These are phyloP conservation scores for Aspergillus eucalypticola DNA, from an alignment of 2,329 filamentous ascomycete species.

Conservation along the genomic window DNA sequence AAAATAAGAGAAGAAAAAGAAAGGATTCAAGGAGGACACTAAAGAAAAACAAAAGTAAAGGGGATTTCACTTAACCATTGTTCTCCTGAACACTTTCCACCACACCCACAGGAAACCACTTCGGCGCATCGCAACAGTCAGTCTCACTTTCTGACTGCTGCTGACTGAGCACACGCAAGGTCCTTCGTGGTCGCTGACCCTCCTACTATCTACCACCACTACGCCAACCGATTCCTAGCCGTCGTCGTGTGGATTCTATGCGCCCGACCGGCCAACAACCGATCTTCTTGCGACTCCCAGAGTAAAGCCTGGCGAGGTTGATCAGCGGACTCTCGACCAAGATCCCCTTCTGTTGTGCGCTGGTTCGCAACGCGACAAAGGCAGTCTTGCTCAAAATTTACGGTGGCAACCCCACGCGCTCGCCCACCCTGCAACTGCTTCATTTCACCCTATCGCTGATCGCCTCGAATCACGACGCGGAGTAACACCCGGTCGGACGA, in stretches of 20 bases:
- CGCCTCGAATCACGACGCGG: background rate
- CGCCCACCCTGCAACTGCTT: background rate
- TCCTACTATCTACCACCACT: conserved; percentile 3
- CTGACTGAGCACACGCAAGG: background rate
- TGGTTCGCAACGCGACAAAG: conserved; percentile 14
- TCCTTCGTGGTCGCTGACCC: conserved; percentile 5
- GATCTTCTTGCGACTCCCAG: conserved; percentile 11
- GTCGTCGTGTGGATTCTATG: conserved; percentile 18
- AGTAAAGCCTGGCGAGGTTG: conserved; percentile 6
- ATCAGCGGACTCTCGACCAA: conserved; percentile 17
- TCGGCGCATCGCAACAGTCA: background rate
- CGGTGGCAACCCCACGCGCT: background rate
- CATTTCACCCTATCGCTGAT: background rate
- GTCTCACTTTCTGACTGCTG: background rate
- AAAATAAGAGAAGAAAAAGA: background rate
- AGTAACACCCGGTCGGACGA: background rate
- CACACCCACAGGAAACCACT: too few species aligned
- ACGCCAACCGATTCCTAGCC: background rate
- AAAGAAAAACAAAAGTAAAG: background rate
- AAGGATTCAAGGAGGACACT: background rate
- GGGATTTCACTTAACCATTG: background rate
- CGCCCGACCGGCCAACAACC: conserved; percentile 15
- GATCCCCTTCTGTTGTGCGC: conserved; percentile 7
- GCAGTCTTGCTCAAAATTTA: conserved; percentile 12
- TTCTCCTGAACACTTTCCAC: background rate